Evolutionary conservation across 768 basidiomycete species (phyloP).

Genomic region (Heimioporus sp.): DNA sequence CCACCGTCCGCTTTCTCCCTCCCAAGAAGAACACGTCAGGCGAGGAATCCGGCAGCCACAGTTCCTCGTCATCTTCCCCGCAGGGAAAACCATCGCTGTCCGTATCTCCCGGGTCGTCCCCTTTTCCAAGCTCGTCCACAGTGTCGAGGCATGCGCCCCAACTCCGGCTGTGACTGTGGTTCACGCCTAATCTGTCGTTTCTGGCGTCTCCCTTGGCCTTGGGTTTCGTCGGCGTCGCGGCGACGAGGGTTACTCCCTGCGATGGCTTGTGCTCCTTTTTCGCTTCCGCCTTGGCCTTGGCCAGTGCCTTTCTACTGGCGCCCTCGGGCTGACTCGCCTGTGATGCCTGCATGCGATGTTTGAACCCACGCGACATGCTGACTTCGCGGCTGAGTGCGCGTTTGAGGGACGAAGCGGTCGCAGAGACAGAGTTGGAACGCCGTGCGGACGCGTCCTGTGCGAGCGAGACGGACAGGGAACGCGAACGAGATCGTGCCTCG

Average conservation of each 20-base stretch:
- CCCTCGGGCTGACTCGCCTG: conserved; percentile 12
- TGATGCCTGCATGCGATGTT: conserved; percentile 33
- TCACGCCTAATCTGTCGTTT: conserved; percentile 3
- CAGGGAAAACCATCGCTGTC: conserved; percentile 4
- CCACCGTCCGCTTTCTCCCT: conserved; percentile 23
- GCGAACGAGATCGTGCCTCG: conserved; percentile 46
- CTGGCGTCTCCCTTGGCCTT: conserved; percentile 10
- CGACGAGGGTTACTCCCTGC: conserved; percentile 42
- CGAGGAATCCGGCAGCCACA: conserved; percentile 40
- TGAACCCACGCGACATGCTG: conserved; percentile 76
- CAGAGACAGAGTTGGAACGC: conserved; percentile 29
- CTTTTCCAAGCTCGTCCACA: neutral
- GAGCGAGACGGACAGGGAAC: conserved; percentile 68
- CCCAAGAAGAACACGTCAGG: conserved; percentile 40
- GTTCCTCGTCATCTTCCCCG: conserved; percentile 36
- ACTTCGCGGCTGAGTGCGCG: conserved; percentile 65
- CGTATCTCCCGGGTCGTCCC: neutral
- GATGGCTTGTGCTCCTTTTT: conserved; percentile 3
- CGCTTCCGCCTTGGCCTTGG: conserved; percentile 8
- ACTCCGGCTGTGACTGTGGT: conserved; percentile 13
- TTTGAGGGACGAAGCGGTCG: conserved; percentile 43
- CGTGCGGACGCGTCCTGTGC: conserved; percentile 54
- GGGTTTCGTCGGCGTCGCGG: conserved; percentile 52
- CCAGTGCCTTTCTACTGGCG: conserved; percentile 13
- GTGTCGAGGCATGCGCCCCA: conserved; percentile 1